Evolutionary conservation across 805 yeast genomes (phyloP).

Genomic region (Saccharomycopsis synnaedendra): DNA sequence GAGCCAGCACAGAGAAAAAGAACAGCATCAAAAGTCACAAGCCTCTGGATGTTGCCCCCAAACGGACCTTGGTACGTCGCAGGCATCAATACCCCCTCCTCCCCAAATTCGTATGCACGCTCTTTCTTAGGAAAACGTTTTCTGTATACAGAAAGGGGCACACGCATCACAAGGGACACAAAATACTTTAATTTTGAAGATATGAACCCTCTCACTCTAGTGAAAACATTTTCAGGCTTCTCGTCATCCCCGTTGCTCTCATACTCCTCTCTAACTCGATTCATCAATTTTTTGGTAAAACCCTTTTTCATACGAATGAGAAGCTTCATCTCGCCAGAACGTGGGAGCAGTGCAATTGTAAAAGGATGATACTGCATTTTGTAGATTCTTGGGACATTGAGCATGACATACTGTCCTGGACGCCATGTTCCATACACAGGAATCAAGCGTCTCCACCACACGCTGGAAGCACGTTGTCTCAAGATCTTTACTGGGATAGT

Average conservation of each 20-base stretch:
- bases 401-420: constrained; percentile 35
- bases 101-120: not conserved
- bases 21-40: constrained; percentile 30
- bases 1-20: constrained; percentile 32
- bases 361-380: constrained; percentile 36
- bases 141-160: no score
- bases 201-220: no score
- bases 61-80: constrained; percentile 35
- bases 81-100: constrained; percentile 20
- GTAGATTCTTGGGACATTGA: constrained; percentile 30
- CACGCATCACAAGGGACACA: no score
- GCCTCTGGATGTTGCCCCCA: constrained; percentile 32
- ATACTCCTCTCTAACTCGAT: constrained; percentile 14
- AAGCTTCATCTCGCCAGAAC: constrained; percentile 28
- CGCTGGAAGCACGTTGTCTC: constrained; percentile 21
- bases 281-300: constrained; percentile 28
- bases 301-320: constrained; percentile 32
- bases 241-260: no score
- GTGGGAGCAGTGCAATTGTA: constrained; percentile 31
- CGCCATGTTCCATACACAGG: constrained; percentile 34
- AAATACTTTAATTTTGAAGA: no score
- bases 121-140: not conserved
- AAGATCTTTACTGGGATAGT: constrained; percentile 24
- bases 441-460: constrained; percentile 18
- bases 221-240: no score